Evolutionary conservation across 495 filamentous ascomycete genomes (phyloP), one percentile per base, ranked within the genome.

Genomic region (Penicillium maclennaniae): DNA sequence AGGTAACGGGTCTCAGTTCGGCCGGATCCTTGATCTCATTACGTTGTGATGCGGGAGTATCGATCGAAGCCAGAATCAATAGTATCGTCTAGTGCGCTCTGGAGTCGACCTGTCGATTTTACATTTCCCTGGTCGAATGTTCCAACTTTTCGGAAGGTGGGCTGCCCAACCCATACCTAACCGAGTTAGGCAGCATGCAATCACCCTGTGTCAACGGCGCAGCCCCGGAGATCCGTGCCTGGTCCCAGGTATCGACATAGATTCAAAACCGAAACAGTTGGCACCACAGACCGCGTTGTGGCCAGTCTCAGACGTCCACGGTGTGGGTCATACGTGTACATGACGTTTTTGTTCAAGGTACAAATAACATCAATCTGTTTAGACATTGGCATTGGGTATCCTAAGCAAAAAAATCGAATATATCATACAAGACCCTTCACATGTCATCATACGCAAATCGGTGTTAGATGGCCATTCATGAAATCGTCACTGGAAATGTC

Each of bases 381-480:
- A 36, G 12, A 31, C 45, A 39, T 27, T 52, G 28, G 43, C 27
- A 55, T 36, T 47, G 55, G 59, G 52, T 50, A 58, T 61, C 54
- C 49, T 44, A 39, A 28, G 31, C 31, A 12, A 44, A 42, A 16
- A 10, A 26, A 45, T 12, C n/a, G n/a, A n/a, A n/a, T 49, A 47
- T 25, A 53, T 25, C 17, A 25, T 23, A 43, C 37, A 43, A 45
- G n/a, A 20, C 10, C 37, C 34, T n/a, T 23, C 25, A 9, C 17
- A 37, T 38, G 9, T 27, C 19, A 48, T 62, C 45, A 63, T 49
- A 38, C 34, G 17, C 62, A 58, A 38, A 60, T 43, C 8, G 60
- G 60, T 25, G 27, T 42, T 10, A 60, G 34, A 43, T 54, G 54
- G 25, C 46, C 54, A 34, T 44, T 51, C 16, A 34, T 41, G 0